These are phyloP conservation scores for Diaporthe batatas DNA, from an alignment of 2,329 filamentous ascomycete genomes.

Conservation along the genomic window DNA sequence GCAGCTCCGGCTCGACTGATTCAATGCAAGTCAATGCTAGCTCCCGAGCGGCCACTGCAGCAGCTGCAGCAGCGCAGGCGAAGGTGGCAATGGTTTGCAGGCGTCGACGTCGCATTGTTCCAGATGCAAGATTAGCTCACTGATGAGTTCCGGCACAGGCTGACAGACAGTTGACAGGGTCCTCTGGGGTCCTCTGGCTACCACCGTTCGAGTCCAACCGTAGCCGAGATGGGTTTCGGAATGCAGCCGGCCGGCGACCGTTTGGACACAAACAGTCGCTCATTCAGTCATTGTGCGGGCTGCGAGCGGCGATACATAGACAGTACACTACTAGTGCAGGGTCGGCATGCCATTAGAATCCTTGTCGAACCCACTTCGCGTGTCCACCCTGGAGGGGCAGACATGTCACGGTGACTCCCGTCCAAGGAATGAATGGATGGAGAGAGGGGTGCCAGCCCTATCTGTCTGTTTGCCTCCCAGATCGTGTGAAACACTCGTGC, in stretches of 20 bases:
- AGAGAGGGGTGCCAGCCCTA: background rate
- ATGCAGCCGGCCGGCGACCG: background rate
- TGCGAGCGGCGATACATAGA: background rate
- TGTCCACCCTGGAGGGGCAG: slow-evolving; percentile 30
- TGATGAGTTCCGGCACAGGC: background rate
- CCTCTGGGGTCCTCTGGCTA: background rate
- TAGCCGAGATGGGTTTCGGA: slow-evolving; percentile 26
- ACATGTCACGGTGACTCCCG: slow-evolving; percentile 9
- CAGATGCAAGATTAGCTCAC: slow-evolving; percentile 31
- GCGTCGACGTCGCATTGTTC: slow-evolving; percentile 28
- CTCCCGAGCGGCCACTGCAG: slow-evolving; percentile 28
- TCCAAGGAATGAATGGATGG: background rate
- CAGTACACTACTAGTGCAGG: background rate
- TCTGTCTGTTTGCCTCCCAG: background rate
- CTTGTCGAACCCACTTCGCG: slow-evolving; percentile 16
- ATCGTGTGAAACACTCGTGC: background rate
- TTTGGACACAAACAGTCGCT: no score
- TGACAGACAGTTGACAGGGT: no score
- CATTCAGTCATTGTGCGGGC: no score
- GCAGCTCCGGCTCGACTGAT: slow-evolving; percentile 25
- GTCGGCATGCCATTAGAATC: slow-evolving; percentile 19
- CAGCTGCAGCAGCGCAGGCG: background rate
- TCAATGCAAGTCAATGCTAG: slow-evolving; percentile 26
- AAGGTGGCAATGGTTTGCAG: slow-evolving; percentile 27
- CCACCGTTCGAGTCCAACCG: background rate